Evolutionary conservation across 2,329 filamentous ascomycete species (phyloP).

Genomic region (Alternaria sp.): DNA sequence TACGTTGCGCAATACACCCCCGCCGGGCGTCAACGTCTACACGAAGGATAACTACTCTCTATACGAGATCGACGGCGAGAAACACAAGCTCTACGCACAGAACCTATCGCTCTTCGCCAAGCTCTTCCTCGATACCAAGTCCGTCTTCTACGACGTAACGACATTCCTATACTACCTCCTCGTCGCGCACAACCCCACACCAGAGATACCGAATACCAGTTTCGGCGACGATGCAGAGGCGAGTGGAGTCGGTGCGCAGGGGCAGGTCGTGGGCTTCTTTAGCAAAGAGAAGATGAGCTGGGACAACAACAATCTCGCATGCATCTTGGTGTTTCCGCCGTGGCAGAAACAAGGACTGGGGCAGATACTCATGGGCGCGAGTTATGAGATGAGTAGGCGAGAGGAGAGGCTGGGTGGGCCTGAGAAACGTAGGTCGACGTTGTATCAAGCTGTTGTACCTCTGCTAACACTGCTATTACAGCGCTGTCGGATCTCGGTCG

Average conservation of each 20-base stretch:
- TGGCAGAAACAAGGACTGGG: slow-evolving; percentile 93
- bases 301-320: slow-evolving; percentile 98
- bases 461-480: slow-evolving; percentile 26
- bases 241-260: slow-evolving; percentile 1
- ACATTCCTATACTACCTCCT: slow-evolving; percentile 95
- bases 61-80: slow-evolving; percentile 91
- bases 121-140: slow-evolving; percentile 97
- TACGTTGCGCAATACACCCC: slow-evolving; percentile 49
- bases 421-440: slow-evolving; percentile 71
- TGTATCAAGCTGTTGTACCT: neutral
- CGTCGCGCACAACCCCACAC: slow-evolving; percentile 68
- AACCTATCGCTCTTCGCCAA: slow-evolving; percentile 96
- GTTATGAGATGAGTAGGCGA: slow-evolving; percentile 86
- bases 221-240: slow-evolving; percentile 17
- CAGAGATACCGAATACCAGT: slow-evolving; percentile 41
- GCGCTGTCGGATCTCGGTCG: slow-evolving; percentile 82
- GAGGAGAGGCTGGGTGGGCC: slow-evolving; percentile 88
- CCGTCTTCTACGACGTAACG: slow-evolving; percentile 94
- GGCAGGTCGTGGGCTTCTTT: slow-evolving; percentile 90
- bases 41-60: slow-evolving; percentile 80
- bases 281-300: slow-evolving; percentile 98
- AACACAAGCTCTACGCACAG: slow-evolving; percentile 87
- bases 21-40: slow-evolving; percentile 78
- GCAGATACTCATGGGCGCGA: slow-evolving; percentile 86
- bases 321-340: slow-evolving; percentile 93